phyloP scores from a whole-genome alignment of 805 yeast genomes.

The Metschnikowia arizonensis region DNA sequence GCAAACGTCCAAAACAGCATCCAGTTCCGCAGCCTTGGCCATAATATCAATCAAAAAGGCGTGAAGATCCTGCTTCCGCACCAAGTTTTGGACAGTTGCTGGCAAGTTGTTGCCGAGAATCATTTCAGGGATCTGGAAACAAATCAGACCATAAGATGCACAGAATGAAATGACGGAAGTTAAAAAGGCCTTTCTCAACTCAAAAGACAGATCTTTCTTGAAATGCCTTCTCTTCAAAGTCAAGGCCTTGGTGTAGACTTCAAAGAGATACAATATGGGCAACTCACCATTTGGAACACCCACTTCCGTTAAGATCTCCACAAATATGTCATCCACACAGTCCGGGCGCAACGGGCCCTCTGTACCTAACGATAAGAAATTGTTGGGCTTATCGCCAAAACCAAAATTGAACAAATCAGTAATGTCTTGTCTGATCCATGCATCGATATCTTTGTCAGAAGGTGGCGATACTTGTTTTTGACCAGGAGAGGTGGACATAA shows the following conservation, averaged over 20 bases:
- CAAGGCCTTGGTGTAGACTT: constrained; percentile 41
- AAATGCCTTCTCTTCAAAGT: constrained; percentile 41
- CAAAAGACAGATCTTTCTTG: constrained; percentile 36
- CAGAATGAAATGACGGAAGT: constrained; percentile 47
- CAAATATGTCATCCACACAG: constrained; percentile 47
- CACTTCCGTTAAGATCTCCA: constrained; percentile 53
- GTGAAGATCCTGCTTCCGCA: constrained; percentile 16
- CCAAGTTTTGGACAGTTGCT: constrained; percentile 23
- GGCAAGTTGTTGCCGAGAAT: constrained; percentile 40
- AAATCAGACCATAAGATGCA: constrained; percentile 61
- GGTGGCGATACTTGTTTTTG: background rate
- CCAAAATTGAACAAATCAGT: constrained; percentile 29
- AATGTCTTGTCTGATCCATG: constrained; percentile 42
- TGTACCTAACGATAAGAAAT: constrained; percentile 22
- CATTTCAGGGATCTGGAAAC: constrained; percentile 68
- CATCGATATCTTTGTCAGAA: constrained; percentile 23
- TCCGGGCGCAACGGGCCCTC: constrained; percentile 23
- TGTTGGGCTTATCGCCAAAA: constrained; percentile 25
- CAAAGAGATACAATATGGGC: constrained; percentile 47
- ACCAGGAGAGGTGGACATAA: background rate
- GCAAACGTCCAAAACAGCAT: constrained; percentile 55
- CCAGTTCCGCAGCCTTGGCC: constrained; percentile 61
- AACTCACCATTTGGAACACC: constrained; percentile 40
- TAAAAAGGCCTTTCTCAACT: constrained; percentile 37
- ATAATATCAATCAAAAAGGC: constrained; percentile 53